These are phyloP conservation scores for Jamesozyma lodderae DNA, from an alignment of 805 yeast species.

Conservation along the genomic window DNA sequence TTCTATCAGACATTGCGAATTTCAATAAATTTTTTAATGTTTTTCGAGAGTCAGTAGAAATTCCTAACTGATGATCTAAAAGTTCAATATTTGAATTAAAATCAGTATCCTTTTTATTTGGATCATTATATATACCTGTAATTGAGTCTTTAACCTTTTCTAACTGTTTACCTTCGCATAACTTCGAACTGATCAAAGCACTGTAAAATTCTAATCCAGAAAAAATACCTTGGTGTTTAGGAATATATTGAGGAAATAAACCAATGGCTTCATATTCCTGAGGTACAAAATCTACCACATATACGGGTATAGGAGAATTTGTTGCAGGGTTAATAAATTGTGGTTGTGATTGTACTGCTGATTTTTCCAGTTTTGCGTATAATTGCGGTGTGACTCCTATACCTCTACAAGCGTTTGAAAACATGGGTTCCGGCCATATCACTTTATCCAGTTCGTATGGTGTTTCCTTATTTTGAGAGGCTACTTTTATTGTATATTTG, in stretches of 20 bases:
- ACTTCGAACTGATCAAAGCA: slow-evolving; percentile 6
- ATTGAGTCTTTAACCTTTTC: background rate
- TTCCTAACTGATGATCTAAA: background rate
- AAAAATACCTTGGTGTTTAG: slow-evolving; percentile 10
- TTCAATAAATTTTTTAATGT: slow-evolving; percentile 6
- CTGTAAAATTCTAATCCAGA: slow-evolving; percentile 8
- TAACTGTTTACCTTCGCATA: background rate
- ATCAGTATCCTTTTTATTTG: background rate
- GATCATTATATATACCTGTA: background rate
- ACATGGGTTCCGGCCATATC: slow-evolving; percentile 16
- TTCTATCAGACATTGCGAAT: slow-evolving; percentile 3
- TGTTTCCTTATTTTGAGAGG: background rate
- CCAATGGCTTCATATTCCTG: slow-evolving; percentile 17
- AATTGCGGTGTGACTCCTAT: slow-evolving; percentile 14
- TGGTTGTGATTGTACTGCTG: background rate
- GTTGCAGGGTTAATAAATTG: slow-evolving; percentile 14
- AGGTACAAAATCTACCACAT: slow-evolving; percentile 8
- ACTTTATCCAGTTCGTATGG: background rate
- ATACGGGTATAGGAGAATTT: slow-evolving; percentile 9
- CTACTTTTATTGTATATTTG: slow-evolving; percentile 5
- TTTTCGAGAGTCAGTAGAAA: no score
- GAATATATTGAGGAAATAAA: slow-evolving; percentile 17
- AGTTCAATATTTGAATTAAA: background rate
- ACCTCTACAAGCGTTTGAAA: slow-evolving; percentile 19
- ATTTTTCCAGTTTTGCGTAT: slow-evolving; percentile 5